Evolutionary conservation across 106 monocot genomes (phyloP).

Genomic region (Chionographis japonica): DNA sequence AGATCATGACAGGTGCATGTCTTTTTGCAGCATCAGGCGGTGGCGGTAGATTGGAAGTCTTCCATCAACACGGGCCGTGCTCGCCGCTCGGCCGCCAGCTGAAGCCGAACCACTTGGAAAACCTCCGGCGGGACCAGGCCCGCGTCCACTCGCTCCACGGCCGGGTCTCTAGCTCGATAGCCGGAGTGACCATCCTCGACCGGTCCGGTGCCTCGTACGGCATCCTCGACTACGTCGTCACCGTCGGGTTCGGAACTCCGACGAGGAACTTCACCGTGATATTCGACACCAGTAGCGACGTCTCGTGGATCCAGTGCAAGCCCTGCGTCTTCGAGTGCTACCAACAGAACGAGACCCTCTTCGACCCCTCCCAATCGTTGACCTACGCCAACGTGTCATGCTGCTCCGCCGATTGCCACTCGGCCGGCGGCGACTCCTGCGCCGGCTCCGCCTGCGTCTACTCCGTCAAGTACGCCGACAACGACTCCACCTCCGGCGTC

Average conservation of each 20-base stretch:
- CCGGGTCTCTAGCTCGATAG: no score
- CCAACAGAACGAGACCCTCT: slow-evolving; percentile 35
- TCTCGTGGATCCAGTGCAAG: slow-evolving; percentile 35
- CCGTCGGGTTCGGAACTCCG: slow-evolving; percentile 17
- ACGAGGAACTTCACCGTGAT: slow-evolving; percentile 11
- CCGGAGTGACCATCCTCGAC: no score
- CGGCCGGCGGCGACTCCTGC: slow-evolving; percentile 19
- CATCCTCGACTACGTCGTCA: slow-evolving; percentile 25
- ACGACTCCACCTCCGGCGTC: slow-evolving; percentile 31
- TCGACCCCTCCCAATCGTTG: slow-evolving; percentile 38
- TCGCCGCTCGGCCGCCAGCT: no score
- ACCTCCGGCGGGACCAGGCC: no score
- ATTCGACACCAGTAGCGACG: slow-evolving; percentile 33
- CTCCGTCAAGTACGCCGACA: slow-evolving; percentile 27
- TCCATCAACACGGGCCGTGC: no score
- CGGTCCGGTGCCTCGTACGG: slow-evolving; percentile 15
- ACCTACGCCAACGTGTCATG: slow-evolving; percentile 44
- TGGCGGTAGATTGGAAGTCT: no score
- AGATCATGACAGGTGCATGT: no score
- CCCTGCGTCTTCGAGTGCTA: slow-evolving; percentile 37
- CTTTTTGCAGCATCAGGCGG: no score
- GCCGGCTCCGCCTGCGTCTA: slow-evolving; percentile 30
- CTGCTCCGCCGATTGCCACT: slow-evolving; percentile 24
- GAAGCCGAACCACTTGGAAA: no score
- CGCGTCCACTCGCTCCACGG: no score